Conservation (phyloP, 768 basidiomycete species). For the Sarcomyxa edulis region DNA sequence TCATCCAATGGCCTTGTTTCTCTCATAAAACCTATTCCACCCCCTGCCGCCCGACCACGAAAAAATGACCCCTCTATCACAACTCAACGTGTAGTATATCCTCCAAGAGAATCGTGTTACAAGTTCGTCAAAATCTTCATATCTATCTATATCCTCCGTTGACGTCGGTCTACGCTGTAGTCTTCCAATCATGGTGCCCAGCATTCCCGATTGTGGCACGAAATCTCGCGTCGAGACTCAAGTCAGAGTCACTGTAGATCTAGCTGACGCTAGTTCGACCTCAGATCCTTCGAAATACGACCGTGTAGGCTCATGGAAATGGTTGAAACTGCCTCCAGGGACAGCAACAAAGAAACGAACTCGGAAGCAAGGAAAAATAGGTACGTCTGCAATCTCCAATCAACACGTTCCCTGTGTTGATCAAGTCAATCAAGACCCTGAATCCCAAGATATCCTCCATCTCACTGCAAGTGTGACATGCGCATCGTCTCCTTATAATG, state of each 20-base stretch:
- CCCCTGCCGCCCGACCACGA: constrained; percentile 55
- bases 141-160: constrained; percentile 11
- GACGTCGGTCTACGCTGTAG: constrained; percentile 28
- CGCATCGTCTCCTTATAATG: constrained; percentile 71
- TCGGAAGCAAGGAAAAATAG: constrained; percentile 80
- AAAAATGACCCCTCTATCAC: constrained; percentile 45
- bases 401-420: constrained; percentile 5
- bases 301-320: constrained; percentile 86
- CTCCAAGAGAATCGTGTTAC: constrained; percentile 69
- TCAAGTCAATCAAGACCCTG: constrained; percentile 45
- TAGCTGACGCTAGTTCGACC: constrained; percentile 63
- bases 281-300: constrained; percentile 64
- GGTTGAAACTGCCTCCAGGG: constrained; percentile 74
- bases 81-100: constrained; percentile 60
- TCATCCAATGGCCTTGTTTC: constrained; percentile 35
- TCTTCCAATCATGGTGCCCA: constrained; percentile 77
- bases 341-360: constrained; percentile 82
- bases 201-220: constrained; percentile 75
- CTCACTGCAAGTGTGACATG: constrained; percentile 74
- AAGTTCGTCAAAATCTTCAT: constrained; percentile 42
- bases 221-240: constrained; percentile 96
- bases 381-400: constrained; percentile 30
- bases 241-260: constrained; percentile 77
- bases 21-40: constrained; percentile 60
- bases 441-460: constrained; percentile 63